Evolutionary conservation across 2,329 filamentous ascomycete genomes (phyloP).

Genomic region (Hirsutella minnesotensis): DNA sequence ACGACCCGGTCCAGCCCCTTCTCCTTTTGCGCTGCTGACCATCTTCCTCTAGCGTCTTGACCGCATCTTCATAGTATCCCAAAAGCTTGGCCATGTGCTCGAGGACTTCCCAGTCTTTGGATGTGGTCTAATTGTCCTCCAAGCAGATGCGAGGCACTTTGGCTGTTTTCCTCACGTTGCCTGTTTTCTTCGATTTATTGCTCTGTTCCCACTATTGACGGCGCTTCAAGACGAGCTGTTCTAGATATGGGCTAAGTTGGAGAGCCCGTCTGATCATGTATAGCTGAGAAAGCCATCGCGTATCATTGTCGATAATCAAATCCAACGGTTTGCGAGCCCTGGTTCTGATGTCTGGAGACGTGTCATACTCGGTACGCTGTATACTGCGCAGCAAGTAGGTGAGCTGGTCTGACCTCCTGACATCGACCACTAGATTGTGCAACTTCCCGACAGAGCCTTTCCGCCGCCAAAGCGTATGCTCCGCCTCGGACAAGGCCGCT

Average conservation of each 20-base stretch:
- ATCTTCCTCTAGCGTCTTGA: slow-evolving; percentile 7
- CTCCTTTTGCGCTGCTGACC: slow-evolving; percentile 4
- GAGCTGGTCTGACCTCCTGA: slow-evolving; percentile 2
- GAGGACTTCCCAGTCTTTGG: slow-evolving; percentile 5
- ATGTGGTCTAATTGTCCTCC: slow-evolving; percentile 3
- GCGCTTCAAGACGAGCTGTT: not conserved
- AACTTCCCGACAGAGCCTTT: slow-evolving; percentile 3
- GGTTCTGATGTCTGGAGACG: slow-evolving; percentile 1
- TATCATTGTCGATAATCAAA: slow-evolving; percentile 7
- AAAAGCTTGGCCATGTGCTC: slow-evolving; percentile 5
- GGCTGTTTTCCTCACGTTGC: slow-evolving; percentile 3
- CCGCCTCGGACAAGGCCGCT: not conserved
- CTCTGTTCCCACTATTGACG: slow-evolving; percentile 1
- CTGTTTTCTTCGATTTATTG: slow-evolving; percentile 2
- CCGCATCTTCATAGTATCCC: slow-evolving; percentile 4
- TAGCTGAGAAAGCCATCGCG: slow-evolving; percentile 7
- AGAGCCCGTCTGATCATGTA: slow-evolving; percentile 8
- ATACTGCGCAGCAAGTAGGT: slow-evolving; percentile 3
- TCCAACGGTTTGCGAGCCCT: slow-evolving; percentile 4
- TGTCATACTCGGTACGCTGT: slow-evolving; percentile 1
- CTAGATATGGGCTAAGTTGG: slow-evolving; percentile 1
- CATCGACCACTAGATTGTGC: slow-evolving; percentile 1
- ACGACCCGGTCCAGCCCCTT: slow-evolving; percentile 6
- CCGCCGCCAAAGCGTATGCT: not conserved
- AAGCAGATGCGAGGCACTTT: slow-evolving; percentile 3